phyloP scores from a whole-genome alignment of 495 filamentous ascomycete genomes.

The Rusavskia elegans region DNA sequence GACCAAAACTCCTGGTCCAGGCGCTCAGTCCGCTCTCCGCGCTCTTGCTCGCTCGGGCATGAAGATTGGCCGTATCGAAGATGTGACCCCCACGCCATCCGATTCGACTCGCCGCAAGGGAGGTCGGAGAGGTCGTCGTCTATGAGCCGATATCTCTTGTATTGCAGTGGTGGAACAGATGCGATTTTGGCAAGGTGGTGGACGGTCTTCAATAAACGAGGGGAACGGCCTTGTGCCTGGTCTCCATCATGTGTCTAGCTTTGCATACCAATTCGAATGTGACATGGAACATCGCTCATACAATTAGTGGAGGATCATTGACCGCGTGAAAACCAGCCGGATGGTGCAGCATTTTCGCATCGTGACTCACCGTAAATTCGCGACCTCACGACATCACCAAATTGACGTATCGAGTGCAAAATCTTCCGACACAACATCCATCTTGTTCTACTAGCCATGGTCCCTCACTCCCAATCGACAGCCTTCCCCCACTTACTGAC shows the following conservation, averaged over 20 bases:
- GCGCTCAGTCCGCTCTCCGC: conserved; percentile 96
- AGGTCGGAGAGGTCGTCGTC: conserved; percentile 99
- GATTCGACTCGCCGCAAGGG: conserved; percentile 98
- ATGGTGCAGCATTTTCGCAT: no score
- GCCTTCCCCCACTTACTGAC: not conserved
- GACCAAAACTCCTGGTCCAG: conserved; percentile 97
- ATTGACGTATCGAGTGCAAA: no score
- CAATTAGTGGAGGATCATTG: no score
- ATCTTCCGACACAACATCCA: no score
- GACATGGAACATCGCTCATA: no score
- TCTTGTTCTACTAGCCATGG: no score
- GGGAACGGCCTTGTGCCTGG: conserved; percentile 42
- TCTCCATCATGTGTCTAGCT: conserved; percentile 23
- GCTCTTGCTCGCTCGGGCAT: conserved; percentile 96
- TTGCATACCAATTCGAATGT: no score
- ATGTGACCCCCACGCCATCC: conserved; percentile 96
- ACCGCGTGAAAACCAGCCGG: no score
- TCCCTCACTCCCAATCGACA: no score
- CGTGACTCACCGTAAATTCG: no score
- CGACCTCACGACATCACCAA: no score
- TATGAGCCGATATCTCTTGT: conserved; percentile 42
- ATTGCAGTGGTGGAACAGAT: conserved; percentile 14
- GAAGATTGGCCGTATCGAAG: conserved; percentile 99
- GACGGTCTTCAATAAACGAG: conserved; percentile 40
- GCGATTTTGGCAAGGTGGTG: conserved; percentile 16